phyloP scores from a whole-genome alignment of 2,329 filamentous ascomycete species.

The Lachnellula suecica region DNA sequence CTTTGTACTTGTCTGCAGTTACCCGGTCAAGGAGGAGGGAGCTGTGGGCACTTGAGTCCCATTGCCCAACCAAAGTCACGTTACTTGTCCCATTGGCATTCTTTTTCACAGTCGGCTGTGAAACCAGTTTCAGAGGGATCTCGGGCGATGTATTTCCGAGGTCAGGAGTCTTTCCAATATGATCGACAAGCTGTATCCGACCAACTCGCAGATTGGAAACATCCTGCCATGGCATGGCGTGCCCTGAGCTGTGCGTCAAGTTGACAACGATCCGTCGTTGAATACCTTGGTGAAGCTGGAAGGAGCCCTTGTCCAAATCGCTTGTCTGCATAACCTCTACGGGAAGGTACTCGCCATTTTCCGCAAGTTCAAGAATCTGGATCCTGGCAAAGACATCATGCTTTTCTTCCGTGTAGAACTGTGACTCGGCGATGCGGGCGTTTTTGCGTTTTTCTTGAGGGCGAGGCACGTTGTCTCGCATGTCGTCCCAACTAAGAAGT shows the following conservation, averaged over 20 bases:
- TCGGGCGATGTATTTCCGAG: constrained; percentile 71
- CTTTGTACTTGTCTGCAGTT: constrained; percentile 87
- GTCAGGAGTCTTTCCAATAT: constrained; percentile 80
- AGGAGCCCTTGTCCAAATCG: constrained; percentile 83
- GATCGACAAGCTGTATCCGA: constrained; percentile 79
- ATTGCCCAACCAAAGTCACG: constrained; percentile 85
- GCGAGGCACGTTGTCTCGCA: constrained; percentile 74
- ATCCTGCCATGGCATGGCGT: constrained; percentile 85
- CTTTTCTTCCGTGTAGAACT: constrained; percentile 90
- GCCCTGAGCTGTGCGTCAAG: constrained; percentile 87
- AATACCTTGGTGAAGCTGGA: constrained; percentile 92
- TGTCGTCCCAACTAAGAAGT: constrained; percentile 97
- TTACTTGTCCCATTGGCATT: constrained; percentile 89
- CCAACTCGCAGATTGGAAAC: constrained; percentile 76
- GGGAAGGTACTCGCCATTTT: constrained; percentile 85
- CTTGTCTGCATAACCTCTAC: constrained; percentile 89
- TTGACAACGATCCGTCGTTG: constrained; percentile 86
- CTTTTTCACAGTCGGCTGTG: constrained; percentile 75
- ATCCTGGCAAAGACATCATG: constrained; percentile 88
- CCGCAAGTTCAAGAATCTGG: constrained; percentile 88
- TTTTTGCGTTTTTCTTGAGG: constrained; percentile 53
- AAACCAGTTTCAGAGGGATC: constrained; percentile 73
- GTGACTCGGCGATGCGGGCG: constrained; percentile 78
- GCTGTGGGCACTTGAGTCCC: constrained; percentile 92
- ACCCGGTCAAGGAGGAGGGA: constrained; percentile 92